phyloP scores from a whole-genome alignment of 2,329 filamentous ascomycete genomes.

The Zasmidium cellare region DNA sequence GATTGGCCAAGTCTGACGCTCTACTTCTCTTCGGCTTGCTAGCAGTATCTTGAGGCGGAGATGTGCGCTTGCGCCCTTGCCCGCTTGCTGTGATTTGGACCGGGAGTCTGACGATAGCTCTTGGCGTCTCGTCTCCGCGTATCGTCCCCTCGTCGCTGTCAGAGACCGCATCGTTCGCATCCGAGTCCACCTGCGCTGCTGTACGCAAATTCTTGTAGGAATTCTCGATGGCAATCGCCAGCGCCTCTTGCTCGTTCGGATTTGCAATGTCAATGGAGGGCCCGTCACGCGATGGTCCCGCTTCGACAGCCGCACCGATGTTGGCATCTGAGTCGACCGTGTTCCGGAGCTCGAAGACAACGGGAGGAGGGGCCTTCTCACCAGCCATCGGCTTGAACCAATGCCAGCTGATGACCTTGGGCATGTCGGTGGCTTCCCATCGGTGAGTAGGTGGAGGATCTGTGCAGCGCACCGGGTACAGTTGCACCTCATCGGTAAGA shows the following conservation, averaged over 20 bases:
- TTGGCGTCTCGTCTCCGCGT: neutral
- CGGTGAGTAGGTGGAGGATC: neutral
- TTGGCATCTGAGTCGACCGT: neutral
- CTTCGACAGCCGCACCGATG: no score
- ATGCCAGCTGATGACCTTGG: neutral
- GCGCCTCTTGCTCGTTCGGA: no score
- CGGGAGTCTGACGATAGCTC: neutral
- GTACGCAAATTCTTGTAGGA: no score
- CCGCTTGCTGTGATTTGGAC: neutral
- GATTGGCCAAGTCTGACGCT: neutral
- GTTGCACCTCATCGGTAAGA: neutral
- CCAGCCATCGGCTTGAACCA: neutral
- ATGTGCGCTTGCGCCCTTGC: neutral
- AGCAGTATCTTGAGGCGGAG: neutral
- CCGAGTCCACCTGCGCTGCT: no score
- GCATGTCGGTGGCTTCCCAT: neutral
- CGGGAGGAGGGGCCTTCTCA: neutral
- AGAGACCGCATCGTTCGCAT: no score
- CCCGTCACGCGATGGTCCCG: no score
- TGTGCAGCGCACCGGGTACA: neutral
- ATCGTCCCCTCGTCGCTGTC: neutral
- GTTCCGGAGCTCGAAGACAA: conserved; percentile 1
- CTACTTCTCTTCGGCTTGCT: neutral
- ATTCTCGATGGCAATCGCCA: neutral
- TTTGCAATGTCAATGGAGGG: no score